Evolutionary conservation across 2,329 filamentous ascomycete genomes (phyloP).

Genomic region (Alternaria infectoria): DNA sequence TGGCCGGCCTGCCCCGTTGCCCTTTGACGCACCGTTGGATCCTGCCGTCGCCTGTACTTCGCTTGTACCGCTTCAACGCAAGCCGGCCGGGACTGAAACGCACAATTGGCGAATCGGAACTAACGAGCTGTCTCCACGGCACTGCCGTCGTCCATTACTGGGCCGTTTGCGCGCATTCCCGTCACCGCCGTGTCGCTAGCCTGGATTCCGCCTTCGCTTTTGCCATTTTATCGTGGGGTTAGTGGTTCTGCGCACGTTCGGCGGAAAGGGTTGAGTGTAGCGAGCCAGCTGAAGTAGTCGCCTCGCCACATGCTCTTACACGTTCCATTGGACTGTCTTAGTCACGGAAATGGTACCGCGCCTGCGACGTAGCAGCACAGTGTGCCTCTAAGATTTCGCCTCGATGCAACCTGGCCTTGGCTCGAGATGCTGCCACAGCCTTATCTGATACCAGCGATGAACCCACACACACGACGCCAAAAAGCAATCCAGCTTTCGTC

Average conservation of each 20-base stretch:
- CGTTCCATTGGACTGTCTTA: not conserved
- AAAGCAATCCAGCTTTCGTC: not conserved
- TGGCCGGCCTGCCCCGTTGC: not conserved
- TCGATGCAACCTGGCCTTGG: slow-evolving; percentile 14
- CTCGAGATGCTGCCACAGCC: slow-evolving; percentile 6
- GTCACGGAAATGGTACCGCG: not conserved
- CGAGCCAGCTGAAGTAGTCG: slow-evolving; percentile 4
- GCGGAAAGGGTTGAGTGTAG: slow-evolving; percentile 11
- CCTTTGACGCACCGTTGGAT: slow-evolving; percentile 4
- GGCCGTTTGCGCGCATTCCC: not conserved
- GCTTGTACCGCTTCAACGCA: slow-evolving; percentile 2
- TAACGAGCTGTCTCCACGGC: not conserved
- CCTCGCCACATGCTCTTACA: not conserved
- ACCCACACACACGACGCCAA: not conserved
- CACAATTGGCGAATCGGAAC: not conserved
- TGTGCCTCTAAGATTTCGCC: not conserved
- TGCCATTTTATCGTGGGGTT: slow-evolving; percentile 2
- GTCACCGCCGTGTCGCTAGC: not conserved
- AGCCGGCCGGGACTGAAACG: slow-evolving; percentile 6
- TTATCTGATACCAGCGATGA: slow-evolving; percentile 15
- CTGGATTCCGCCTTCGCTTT: not conserved
- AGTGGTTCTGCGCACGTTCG: slow-evolving; percentile 1
- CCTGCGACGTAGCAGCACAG: not conserved
- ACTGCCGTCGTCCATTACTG: slow-evolving; percentile 2
- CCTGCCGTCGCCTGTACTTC: not conserved